Evolutionary conservation across 2,329 filamentous ascomycete genomes (phyloP), one percentile per base, ranked within the genome.

Genomic region (Aureobasidium sp.): DNA sequence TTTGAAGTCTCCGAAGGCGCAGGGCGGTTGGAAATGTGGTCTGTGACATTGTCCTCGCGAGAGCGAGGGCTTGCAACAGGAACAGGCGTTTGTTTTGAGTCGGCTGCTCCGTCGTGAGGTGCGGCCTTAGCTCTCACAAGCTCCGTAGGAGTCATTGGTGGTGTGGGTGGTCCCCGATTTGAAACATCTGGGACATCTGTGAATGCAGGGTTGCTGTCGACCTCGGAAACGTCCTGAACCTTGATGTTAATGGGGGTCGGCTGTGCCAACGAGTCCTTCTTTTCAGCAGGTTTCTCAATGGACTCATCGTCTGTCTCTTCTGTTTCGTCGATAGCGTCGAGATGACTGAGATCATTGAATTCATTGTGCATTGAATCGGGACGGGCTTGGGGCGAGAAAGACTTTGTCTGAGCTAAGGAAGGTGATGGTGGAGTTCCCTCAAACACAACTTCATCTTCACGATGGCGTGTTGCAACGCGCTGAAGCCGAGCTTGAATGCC

Each of bases 401-500:
- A 50, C 32, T 53, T 50, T 12, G 34, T 48, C 17, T 46, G 46
- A 32, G 62, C 56, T 27, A 63, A 32, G 24, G 52, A 56, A 29
- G 64, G 64, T 9, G 64, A 66, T n/a, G 57, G 63, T 20, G 63
- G 64, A 17, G 59, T 64, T 26, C 60, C 61, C 10, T 61, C 56
- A 10, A 62, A 46, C 20, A 43, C 27, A 17, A 63, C 61, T 46
- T 71, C 64, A 55, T 72, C 70, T 15, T 66, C 69, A 1, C 66
- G 65, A 20, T 68, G 50, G 9, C 62, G 64, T 9, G 64, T 66
- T 12, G 66, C 65, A 4, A 68, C 65, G 26, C 67, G 68, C 27
- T 68, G 70, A 29, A 75, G 66, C 26, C 71, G 69, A 44, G 71
- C 68, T 46, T 70, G 61, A 56, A 75, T 74, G 20, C 68, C 71